Conservation (phyloP, 176 grass and related monocot species). For the Musa beccarii region DNA sequence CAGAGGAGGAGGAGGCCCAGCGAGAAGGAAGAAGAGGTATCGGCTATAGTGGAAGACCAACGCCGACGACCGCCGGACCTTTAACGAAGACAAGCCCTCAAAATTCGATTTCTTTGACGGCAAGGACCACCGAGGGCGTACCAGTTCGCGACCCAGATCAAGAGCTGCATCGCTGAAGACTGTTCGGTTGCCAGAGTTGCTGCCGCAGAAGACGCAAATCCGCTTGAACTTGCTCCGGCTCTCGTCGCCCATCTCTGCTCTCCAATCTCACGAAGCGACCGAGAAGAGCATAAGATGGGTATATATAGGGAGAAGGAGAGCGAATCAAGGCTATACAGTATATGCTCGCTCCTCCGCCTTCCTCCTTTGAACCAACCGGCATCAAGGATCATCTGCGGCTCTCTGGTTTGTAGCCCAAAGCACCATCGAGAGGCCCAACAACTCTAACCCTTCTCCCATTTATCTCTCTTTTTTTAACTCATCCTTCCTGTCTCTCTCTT, state of each 20-base stretch:
- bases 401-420: not conserved
- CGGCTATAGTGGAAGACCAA: no score
- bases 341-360: not conserved
- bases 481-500: not conserved
- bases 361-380: not conserved
- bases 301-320: constrained; percentile 5
- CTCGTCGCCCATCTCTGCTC: constrained; percentile 30
- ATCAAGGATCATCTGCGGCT: not conserved
- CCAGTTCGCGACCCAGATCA: constrained; percentile 78
- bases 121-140: constrained; percentile 22
- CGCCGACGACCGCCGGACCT: not conserved
- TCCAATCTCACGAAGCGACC: constrained; percentile 25
- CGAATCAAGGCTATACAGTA: not conserved
- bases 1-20: not conserved
- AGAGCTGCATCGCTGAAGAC: constrained; percentile 84
- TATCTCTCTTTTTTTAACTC: constrained; percentile 1
- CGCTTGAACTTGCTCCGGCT: constrained; percentile 48
- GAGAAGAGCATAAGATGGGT: not conserved
- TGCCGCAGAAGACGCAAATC: constrained; percentile 99
- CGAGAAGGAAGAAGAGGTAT: not conserved
- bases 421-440: not conserved
- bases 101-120: not conserved
- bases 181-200: constrained; percentile 68
- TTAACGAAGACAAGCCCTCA: not conserved
- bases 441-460: not conserved